phyloP scores from a whole-genome alignment of 495 filamentous ascomycete genomes.

The Umbilicaria muhlenbergii region DNA sequence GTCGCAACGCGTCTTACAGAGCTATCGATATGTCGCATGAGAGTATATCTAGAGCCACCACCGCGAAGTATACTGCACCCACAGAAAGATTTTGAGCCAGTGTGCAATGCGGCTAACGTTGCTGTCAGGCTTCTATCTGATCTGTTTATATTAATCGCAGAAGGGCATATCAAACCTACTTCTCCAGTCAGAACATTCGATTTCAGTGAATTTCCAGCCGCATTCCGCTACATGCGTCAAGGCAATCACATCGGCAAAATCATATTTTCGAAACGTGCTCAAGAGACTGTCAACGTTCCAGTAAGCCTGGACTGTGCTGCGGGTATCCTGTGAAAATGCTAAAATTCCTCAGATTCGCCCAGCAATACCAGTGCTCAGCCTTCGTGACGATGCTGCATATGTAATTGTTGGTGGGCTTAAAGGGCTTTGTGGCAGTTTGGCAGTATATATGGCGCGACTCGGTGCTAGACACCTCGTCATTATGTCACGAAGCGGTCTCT shows the following conservation, averaged over 20 bases:
- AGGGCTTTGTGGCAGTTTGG: conserved; percentile 21
- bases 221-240: conserved; percentile 20
- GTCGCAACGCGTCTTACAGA: conserved; percentile 14
- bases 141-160: conserved; percentile 12
- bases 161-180: conserved; percentile 23
- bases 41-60: no score
- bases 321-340: no score
- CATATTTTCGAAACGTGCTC: conserved; percentile 16
- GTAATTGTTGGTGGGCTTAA: conserved; percentile 24
- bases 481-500: conserved; percentile 1
- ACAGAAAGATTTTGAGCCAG: no score
- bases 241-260: conserved; percentile 32
- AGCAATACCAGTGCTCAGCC: background rate
- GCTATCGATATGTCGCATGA: conserved; percentile 12
- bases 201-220: conserved; percentile 8
- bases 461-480: conserved; percentile 16
- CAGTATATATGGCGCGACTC: conserved; percentile 14
- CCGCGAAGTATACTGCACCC: no score
- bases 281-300: conserved; percentile 6
- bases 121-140: background rate
- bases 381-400: conserved; percentile 19
- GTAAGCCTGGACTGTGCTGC: no score
- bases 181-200: conserved; percentile 11
- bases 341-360: no score
- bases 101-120: no score